A percentile compares a stretch with the other conserved stretches of the same genome.
phyloP scores from a whole-genome alignment of 2,329 filamentous ascomycete species.

The Aspergillus bombycis region DNA sequence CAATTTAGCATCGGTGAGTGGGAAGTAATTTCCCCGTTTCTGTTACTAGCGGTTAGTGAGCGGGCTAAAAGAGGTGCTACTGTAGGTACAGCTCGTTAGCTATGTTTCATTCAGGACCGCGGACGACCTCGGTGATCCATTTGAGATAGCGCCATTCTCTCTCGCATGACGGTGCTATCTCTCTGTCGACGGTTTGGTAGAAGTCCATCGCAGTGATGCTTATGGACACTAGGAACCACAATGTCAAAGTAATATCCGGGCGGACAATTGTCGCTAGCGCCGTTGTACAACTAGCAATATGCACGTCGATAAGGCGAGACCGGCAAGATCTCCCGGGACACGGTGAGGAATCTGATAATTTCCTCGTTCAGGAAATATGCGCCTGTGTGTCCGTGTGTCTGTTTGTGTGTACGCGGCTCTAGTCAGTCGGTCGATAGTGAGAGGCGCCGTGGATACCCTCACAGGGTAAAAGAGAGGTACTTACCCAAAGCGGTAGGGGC shows the following conservation, averaged over 20 bases:
- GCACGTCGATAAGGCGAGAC: not conserved
- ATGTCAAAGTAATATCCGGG: not conserved
- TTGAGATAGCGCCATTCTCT: constrained; percentile 6
- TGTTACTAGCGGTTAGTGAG: constrained; percentile 16
- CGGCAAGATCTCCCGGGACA: not conserved
- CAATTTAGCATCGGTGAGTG: constrained; percentile 19
- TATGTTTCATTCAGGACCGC: constrained; percentile 3
- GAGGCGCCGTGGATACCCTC: not conserved
- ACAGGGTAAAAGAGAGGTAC: not conserved
- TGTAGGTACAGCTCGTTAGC: constrained; percentile 35
- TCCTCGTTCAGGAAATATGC: not conserved
- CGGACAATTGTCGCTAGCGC: not conserved
- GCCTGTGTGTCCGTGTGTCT: not conserved
- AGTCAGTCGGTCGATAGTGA: not conserved
- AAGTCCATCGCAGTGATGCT: not conserved
- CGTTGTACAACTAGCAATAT: not conserved
- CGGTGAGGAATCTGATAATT: not conserved
- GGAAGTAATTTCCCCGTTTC: constrained; percentile 22
- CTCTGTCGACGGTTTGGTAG: not conserved
- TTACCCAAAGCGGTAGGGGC: constrained; percentile 8
- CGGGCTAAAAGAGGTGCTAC: constrained; percentile 27
- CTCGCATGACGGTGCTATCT: not conserved
- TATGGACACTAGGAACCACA: not conserved
- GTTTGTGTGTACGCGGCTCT: not conserved
- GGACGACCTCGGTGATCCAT: constrained; percentile 3